Conservation (phyloP, 495 filamentous ascomycete genomes). For the Hypoxylon subgilvum region DNA sequence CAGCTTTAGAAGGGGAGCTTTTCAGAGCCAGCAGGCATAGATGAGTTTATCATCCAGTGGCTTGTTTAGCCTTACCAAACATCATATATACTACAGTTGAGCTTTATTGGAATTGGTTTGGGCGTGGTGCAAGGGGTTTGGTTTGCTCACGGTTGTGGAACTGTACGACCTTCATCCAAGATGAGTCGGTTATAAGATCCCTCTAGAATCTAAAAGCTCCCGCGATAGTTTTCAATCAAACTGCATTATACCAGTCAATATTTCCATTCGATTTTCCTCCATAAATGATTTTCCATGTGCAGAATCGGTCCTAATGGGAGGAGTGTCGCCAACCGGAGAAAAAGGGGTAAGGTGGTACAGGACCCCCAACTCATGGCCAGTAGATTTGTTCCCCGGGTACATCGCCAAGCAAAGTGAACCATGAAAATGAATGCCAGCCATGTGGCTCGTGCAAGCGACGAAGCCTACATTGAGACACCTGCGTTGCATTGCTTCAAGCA, state of each 20-base stretch:
- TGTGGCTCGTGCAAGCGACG: too few relatives aligned
- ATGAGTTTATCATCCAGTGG: neutral
- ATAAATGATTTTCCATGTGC: too few relatives aligned
- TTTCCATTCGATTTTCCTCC: too few relatives aligned
- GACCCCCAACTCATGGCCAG: neutral
- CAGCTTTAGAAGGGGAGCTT: constrained; percentile 8
- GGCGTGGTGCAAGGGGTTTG: neutral
- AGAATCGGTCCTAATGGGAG: too few relatives aligned
- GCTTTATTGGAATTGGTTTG: constrained; percentile 4
- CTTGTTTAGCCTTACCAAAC: constrained; percentile 2
- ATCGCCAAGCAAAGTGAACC: too few relatives aligned
- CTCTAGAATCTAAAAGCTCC: constrained; percentile 13
- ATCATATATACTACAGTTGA: neutral
- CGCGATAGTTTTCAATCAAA: neutral
- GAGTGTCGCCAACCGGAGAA: neutral
- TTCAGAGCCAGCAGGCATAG: constrained; percentile 6
- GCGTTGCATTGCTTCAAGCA: too few relatives aligned
- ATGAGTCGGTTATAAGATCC: neutral
- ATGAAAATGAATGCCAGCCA: too few relatives aligned
- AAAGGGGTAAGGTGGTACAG: neutral
- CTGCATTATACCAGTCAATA: constrained; percentile 1
- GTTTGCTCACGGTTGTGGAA: neutral
- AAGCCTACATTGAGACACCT: too few relatives aligned
- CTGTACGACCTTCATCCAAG: neutral
- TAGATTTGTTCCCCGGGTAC: neutral